Conservation (phyloP, 192 early-diverging fungal species). For the Coemansia interrupta region DNA sequence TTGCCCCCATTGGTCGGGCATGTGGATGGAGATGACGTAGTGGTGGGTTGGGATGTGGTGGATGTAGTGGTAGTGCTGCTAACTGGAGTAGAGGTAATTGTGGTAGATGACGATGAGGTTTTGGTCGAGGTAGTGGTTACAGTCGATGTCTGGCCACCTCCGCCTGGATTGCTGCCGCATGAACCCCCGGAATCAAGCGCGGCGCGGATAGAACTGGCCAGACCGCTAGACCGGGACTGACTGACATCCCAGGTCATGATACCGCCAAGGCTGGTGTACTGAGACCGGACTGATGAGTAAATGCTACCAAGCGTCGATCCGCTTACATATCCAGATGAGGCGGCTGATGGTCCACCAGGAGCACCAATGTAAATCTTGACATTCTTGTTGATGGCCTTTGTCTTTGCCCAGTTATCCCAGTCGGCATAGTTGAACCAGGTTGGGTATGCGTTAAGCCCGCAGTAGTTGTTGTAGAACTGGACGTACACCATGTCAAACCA, state of each 20-base stretch:
- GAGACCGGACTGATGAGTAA: constrained; percentile 38
- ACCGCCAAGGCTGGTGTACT: constrained; percentile 58
- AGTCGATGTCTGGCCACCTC: constrained; percentile 14
- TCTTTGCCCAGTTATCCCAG: constrained; percentile 65
- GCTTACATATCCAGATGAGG: constrained; percentile 53
- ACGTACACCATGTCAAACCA: constrained; percentile 65
- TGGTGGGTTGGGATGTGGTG: constrained; percentile 15
- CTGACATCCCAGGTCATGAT: constrained; percentile 68
- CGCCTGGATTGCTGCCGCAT: constrained; percentile 20
- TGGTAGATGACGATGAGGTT: constrained; percentile 7
- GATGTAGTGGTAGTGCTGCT: constrained; percentile 4
- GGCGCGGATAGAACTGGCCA: constrained; percentile 27
- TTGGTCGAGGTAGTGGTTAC: constrained; percentile 14
- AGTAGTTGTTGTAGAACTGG: constrained; percentile 76
- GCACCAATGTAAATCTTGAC: constrained; percentile 58
- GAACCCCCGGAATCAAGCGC: constrained; percentile 23
- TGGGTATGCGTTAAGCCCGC: constrained; percentile 53
- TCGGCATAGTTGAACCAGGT: constrained; percentile 56
- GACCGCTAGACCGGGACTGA: constrained; percentile 37
- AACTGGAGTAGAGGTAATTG: not conserved
- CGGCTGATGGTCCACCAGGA: constrained; percentile 56
- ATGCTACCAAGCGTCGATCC: constrained; percentile 36
- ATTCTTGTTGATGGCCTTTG: constrained; percentile 54
- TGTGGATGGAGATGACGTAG: constrained; percentile 18
- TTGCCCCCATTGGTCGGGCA: constrained; percentile 48